These are phyloP conservation scores for Taxawa tesnikishii DNA, from an alignment of 2,329 filamentous ascomycete genomes.

Conservation along the genomic window DNA sequence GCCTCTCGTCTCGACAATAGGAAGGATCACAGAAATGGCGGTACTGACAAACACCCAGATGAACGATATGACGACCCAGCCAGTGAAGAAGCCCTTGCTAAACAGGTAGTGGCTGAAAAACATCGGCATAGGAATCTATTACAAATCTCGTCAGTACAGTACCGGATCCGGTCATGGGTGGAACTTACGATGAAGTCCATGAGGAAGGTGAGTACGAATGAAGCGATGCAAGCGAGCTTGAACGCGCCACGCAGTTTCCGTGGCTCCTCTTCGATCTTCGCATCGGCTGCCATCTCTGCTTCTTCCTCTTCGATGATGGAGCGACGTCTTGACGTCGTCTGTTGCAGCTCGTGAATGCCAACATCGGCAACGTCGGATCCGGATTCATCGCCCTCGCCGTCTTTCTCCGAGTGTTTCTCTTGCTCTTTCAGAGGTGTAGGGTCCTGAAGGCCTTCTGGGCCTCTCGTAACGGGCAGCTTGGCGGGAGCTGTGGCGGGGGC, in stretches of 20 bases:
- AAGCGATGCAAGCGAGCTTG: constrained; percentile 23
- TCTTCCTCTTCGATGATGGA: too few species aligned
- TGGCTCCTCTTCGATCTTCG: constrained; percentile 19
- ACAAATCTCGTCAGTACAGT: too few species aligned
- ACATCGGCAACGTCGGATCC: too few species aligned
- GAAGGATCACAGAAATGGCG: constrained; percentile 23
- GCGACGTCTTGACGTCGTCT: not conserved
- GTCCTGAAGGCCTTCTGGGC: not conserved
- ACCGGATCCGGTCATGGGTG: not conserved
- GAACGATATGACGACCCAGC: constrained; percentile 25
- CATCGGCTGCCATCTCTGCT: constrained; percentile 7
- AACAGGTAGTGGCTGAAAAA: constrained; percentile 28
- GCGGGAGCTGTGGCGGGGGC: too few species aligned
- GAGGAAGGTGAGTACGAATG: constrained; percentile 23
- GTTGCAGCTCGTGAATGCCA: not conserved
- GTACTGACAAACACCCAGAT: constrained; percentile 26
- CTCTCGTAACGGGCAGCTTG: too few species aligned
- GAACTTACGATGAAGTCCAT: constrained; percentile 21
- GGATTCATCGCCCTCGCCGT: too few species aligned
- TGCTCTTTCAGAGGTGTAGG: constrained; percentile 1
- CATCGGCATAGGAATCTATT: constrained; percentile 25
- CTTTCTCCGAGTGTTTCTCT: constrained; percentile 4
- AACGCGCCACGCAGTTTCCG: constrained; percentile 21
- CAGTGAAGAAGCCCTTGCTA: constrained; percentile 26
- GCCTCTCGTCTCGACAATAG: constrained; percentile 26